These are phyloP conservation scores for Sporisorium sorghi DNA, from an alignment of 1,284 basidiomycete species.

Conservation along the genomic window DNA sequence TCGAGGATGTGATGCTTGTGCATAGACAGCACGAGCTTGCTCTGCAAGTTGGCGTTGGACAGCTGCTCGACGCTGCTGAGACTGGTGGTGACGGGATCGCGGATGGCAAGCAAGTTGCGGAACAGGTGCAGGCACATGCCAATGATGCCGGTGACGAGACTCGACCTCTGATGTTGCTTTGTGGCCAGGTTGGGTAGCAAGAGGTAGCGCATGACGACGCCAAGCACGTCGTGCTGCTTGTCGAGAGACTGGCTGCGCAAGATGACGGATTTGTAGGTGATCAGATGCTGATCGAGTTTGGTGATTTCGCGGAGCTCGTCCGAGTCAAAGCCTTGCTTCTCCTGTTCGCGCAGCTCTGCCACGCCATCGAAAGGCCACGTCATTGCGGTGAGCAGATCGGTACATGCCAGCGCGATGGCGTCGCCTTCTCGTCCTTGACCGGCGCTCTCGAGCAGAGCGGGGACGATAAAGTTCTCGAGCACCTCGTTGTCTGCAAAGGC, in stretches of 20 bases:
- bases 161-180: slow-evolving; percentile 58
- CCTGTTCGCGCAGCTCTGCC: slow-evolving; percentile 61
- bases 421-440: slow-evolving; percentile 53
- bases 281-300: slow-evolving; percentile 53
- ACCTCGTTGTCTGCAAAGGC: slow-evolving; percentile 65
- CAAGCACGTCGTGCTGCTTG: slow-evolving; percentile 55
- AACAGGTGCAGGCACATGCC: slow-evolving; percentile 68
- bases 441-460: slow-evolving; percentile 64
- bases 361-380: slow-evolving; percentile 67
- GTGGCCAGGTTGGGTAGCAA: slow-evolving; percentile 63
- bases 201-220: slow-evolving; percentile 59
- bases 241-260: slow-evolving; percentile 53
- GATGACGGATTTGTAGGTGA: slow-evolving; percentile 66
- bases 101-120: slow-evolving; percentile 67
- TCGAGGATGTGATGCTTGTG: slow-evolving; percentile 60
- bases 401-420: slow-evolving; percentile 66
- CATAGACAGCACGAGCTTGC: slow-evolving; percentile 59
- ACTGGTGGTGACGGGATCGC: slow-evolving; percentile 60
- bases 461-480: slow-evolving; percentile 65
- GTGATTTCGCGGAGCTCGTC: slow-evolving; percentile 49
- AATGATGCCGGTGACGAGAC: slow-evolving; percentile 62
- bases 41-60: slow-evolving; percentile 63
- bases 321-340: slow-evolving; percentile 58
- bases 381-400: slow-evolving; percentile 67
- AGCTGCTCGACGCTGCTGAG: slow-evolving; percentile 55